Conservation (phyloP, 2,329 filamentous ascomycete genomes). For the Coniochaeta sp. region DNA sequence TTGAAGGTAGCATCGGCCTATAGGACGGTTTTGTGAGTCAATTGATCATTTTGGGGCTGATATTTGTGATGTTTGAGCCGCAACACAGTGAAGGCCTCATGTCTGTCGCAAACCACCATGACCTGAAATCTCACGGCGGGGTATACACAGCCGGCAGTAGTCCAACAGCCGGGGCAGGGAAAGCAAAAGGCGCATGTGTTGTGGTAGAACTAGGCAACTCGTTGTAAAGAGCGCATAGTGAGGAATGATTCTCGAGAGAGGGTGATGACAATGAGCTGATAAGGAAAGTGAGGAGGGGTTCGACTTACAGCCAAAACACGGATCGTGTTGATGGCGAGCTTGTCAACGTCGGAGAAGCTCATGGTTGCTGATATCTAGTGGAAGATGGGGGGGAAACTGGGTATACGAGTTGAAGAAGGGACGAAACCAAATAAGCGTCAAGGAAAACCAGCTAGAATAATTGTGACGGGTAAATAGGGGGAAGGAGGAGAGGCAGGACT, state of each 20-base stretch:
- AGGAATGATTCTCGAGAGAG: neutral
- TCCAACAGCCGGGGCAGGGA: neutral
- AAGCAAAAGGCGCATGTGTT: constrained; percentile 3
- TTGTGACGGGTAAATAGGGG: neutral
- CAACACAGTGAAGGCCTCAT: neutral
- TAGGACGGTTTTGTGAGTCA: constrained; percentile 14
- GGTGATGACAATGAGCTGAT: neutral
- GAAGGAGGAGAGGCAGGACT: neutral
- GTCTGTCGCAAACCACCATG: constrained; percentile 15
- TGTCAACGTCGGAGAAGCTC: constrained; percentile 82
- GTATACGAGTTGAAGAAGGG: constrained; percentile 5
- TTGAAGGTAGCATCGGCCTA: constrained; percentile 96
- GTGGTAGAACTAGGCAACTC: neutral
- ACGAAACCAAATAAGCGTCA: neutral
- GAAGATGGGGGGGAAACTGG: constrained; percentile 9
- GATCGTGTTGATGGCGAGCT: constrained; percentile 97
- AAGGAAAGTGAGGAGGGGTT: constrained; percentile 15
- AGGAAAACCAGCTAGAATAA: neutral
- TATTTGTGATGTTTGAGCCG: neutral
- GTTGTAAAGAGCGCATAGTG: neutral
- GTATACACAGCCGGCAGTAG: neutral
- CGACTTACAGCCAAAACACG: constrained; percentile 86
- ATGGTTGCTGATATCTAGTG: constrained; percentile 53
- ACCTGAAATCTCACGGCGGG: constrained; percentile 10
- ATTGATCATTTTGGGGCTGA: constrained; percentile 3